phyloP scores from a whole-genome alignment of 148 eudicot genomes.

The Pouteria glomerata region DNA sequence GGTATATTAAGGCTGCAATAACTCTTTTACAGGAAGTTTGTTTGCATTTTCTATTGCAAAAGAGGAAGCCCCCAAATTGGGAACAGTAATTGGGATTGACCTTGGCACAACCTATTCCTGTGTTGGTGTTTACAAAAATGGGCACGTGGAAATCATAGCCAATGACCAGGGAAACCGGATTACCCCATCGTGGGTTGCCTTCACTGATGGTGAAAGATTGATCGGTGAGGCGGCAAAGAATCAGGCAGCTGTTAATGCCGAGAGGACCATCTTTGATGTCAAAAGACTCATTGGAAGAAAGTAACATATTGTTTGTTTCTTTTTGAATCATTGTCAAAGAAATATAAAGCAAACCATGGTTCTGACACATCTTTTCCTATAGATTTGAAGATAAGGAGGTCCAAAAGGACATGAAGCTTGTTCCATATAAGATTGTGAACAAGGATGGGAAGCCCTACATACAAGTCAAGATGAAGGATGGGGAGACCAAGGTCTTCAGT shows the following conservation, averaged over 20 bases:
- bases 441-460: constrained; percentile 49
- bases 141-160: constrained; percentile 48
- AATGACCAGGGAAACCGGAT: constrained; percentile 50
- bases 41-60: constrained; percentile 31
- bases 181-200: constrained; percentile 47
- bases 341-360: neutral
- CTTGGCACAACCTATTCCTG: constrained; percentile 47
- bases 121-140: constrained; percentile 49
- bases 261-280: constrained; percentile 41
- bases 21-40: constrained; percentile 20
- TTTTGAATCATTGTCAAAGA: neutral
- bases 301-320: constrained; percentile 16
- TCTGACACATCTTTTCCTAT: neutral
- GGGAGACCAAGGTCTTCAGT: constrained; percentile 42
- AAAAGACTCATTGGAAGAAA: constrained; percentile 45
- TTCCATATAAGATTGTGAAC: constrained; percentile 35
- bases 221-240: constrained; percentile 50
- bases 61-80: constrained; percentile 37
- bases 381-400: constrained; percentile 47
- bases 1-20: too few relatives aligned
- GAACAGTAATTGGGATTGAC: constrained; percentile 45
- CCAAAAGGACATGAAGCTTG: constrained; percentile 39
- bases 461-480: constrained; percentile 36
- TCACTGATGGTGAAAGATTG: constrained; percentile 32
- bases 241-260: constrained; percentile 37